phyloP scores from a whole-genome alignment of 163 green algal species.

The Scenedesmus sp. region DNA sequence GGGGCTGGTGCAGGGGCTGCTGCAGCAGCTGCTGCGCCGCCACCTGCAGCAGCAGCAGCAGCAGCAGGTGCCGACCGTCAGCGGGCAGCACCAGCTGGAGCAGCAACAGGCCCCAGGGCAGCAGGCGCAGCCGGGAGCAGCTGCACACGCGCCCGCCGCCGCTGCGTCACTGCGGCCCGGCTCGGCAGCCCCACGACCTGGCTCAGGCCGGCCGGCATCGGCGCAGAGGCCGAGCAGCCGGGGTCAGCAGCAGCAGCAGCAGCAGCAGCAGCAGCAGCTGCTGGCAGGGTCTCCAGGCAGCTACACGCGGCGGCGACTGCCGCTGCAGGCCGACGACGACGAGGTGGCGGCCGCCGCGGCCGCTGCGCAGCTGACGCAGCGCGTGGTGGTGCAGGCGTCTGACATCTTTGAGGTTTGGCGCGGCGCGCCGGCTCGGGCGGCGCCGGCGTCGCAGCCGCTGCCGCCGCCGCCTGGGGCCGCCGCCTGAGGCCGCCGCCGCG shows the following conservation, averaged over 20 bases:
- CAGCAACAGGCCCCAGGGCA: neutral
- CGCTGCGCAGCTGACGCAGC: slow-evolving; percentile 17
- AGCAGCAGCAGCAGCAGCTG: neutral
- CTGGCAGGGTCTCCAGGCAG: neutral
- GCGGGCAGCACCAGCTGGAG: neutral
- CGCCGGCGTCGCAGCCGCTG: too few relatives aligned
- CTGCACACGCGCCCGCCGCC: neutral
- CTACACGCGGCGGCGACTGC: neutral
- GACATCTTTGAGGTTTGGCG: slow-evolving; percentile 22
- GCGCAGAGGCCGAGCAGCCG: too few relatives aligned
- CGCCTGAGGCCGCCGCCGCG: too few relatives aligned
- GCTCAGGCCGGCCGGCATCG: neutral
- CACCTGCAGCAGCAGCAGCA: neutral
- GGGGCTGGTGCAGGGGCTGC: slow-evolving; percentile 11
- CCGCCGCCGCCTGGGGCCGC: too few relatives aligned
- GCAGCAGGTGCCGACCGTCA: neutral
- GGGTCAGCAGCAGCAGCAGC: slow-evolving; percentile 2
- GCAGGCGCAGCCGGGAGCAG: slow-evolving; percentile 18
- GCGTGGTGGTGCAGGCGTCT: slow-evolving; percentile 15
- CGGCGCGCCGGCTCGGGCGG: neutral
- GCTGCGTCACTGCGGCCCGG: neutral
- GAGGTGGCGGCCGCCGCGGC: neutral
- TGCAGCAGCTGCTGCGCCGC: slow-evolving; percentile 40
- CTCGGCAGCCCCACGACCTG: neutral
- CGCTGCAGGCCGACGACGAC: slow-evolving; percentile 12